These are phyloP conservation scores for Aspergillus spinulosporus DNA, from an alignment of 2,329 filamentous ascomycete species.

Conservation along the genomic window DNA sequence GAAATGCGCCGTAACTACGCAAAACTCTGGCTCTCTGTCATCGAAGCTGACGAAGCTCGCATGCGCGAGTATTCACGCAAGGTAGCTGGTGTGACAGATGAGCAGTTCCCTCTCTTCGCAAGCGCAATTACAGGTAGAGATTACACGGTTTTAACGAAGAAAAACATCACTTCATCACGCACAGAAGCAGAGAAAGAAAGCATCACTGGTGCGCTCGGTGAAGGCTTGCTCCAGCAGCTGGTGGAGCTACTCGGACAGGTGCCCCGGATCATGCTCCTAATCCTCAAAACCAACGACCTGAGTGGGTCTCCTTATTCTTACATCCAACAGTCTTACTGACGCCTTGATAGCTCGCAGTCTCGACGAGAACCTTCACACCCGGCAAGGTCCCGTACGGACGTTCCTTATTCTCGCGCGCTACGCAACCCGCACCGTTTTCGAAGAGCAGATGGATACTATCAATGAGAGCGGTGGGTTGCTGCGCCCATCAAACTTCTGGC, in stretches of 20 bases:
- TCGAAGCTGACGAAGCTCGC: constrained; percentile 77
- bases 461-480: constrained; percentile 52
- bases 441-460: constrained; percentile 58
- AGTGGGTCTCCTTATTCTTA: constrained; percentile 50
- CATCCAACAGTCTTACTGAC: constrained; percentile 11
- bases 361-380: constrained; percentile 71
- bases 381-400: constrained; percentile 59
- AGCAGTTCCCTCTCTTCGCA: constrained; percentile 92
- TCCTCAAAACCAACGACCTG: constrained; percentile 96
- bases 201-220: constrained; percentile 81
- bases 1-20: constrained; percentile 81
- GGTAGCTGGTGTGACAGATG: constrained; percentile 83
- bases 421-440: constrained; percentile 62
- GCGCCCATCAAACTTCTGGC: constrained; percentile 53
- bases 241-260: constrained; percentile 86
- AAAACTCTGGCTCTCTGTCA: constrained; percentile 94
- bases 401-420: constrained; percentile 67
- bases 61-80: constrained; percentile 91
- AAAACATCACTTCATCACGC: constrained; percentile 59
- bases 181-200: constrained; percentile 76
- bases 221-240: constrained; percentile 84
- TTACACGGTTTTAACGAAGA: constrained; percentile 69
- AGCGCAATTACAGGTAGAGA: constrained; percentile 95
- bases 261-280: constrained; percentile 86
- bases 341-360: constrained; percentile 67